Percentiles rank a stretch among this genome's conserved stretches.
Evolutionary conservation across 805 yeast species (phyloP).

Genomic region (Hermanozyma aechmeae): DNA sequence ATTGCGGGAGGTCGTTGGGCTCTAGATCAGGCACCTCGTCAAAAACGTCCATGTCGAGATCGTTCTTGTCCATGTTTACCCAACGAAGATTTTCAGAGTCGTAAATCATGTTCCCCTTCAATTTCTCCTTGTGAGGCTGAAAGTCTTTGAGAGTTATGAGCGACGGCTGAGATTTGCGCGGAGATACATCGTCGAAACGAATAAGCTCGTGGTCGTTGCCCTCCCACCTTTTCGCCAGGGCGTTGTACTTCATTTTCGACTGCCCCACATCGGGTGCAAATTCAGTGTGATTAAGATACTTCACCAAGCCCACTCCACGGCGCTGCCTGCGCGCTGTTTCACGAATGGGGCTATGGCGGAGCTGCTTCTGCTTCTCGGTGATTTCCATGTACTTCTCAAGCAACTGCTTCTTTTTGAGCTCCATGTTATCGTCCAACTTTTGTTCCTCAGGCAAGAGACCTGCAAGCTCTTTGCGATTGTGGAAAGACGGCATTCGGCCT

Average conservation of each 20-base stretch:
- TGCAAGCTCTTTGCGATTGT: slow-evolving; percentile 7
- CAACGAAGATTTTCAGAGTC: slow-evolving; percentile 50
- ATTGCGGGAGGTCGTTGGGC: slow-evolving; percentile 11
- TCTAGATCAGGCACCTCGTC: slow-evolving; percentile 40
- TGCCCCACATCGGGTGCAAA: slow-evolving; percentile 9
- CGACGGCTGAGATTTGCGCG: slow-evolving; percentile 21
- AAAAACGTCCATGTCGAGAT: slow-evolving; percentile 33
- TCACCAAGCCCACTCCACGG: slow-evolving; percentile 24
- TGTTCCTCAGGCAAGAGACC: slow-evolving; percentile 1
- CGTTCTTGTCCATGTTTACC: slow-evolving; percentile 38
- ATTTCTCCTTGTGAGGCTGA: slow-evolving; percentile 11
- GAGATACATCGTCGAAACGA: slow-evolving; percentile 33
- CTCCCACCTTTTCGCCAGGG: slow-evolving; percentile 46
- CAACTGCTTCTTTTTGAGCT: slow-evolving; percentile 16
- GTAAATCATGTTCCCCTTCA: slow-evolving; percentile 42
- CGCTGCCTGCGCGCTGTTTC: slow-evolving; percentile 2
- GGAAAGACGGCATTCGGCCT: slow-evolving; percentile 34
- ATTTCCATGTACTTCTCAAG: slow-evolving; percentile 24
- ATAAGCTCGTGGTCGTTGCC: slow-evolving; percentile 54
- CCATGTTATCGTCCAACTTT: slow-evolving; percentile 9
- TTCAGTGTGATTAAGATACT: slow-evolving; percentile 16
- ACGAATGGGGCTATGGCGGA: slow-evolving; percentile 9
- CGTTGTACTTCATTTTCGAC: slow-evolving; percentile 44
- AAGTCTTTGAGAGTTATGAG: slow-evolving; percentile 25
- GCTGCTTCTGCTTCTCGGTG: slow-evolving; percentile 11